Conservation (phyloP, 768 basidiomycete genomes). For the Termitomyces sp. region DNA sequence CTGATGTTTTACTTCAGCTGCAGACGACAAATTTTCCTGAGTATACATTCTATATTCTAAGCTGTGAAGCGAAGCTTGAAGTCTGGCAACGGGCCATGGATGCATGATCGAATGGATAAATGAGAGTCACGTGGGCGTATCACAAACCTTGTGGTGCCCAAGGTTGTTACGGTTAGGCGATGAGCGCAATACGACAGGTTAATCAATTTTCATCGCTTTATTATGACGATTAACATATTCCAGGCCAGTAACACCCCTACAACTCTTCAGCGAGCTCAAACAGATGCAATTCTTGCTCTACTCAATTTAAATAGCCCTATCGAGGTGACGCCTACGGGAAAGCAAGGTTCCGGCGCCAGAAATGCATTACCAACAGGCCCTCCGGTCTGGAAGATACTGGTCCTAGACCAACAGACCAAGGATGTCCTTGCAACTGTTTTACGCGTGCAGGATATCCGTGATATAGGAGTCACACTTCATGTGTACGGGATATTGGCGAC, state of each 20-base stretch:
- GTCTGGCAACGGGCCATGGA: too few relatives aligned
- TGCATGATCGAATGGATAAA: background rate
- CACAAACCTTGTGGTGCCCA: background rate
- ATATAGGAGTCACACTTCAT: conserved; percentile 95
- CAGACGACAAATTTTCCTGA: too few relatives aligned
- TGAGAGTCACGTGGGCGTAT: conserved; percentile 10
- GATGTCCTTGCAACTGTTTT: conserved; percentile 94
- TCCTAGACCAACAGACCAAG: conserved; percentile 93
- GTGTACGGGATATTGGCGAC: conserved; percentile 63
- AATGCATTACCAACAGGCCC: conserved; percentile 53
- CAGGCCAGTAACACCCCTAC: conserved; percentile 31
- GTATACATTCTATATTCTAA: too few relatives aligned
- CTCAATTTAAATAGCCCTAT: conserved; percentile 78
- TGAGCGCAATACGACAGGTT: conserved; percentile 33
- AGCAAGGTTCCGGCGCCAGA: conserved; percentile 41
- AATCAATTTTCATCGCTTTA: conserved; percentile 3
- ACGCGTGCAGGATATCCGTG: conserved; percentile 93
- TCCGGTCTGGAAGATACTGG: conserved; percentile 93
- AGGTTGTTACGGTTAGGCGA: conserved; percentile 10
- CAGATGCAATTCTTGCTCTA: conserved; percentile 74
- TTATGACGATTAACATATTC: conserved; percentile 3
- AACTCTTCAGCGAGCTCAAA: conserved; percentile 87
- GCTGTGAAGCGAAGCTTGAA: too few relatives aligned
- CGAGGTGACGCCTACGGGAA: conserved; percentile 32
- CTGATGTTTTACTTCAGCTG: background rate